A percentile compares a stretch with the other conserved stretches of the same genome.
Evolutionary conservation across 306 rosid genomes (phyloP).

Genomic region (Rosa chinensis): DNA sequence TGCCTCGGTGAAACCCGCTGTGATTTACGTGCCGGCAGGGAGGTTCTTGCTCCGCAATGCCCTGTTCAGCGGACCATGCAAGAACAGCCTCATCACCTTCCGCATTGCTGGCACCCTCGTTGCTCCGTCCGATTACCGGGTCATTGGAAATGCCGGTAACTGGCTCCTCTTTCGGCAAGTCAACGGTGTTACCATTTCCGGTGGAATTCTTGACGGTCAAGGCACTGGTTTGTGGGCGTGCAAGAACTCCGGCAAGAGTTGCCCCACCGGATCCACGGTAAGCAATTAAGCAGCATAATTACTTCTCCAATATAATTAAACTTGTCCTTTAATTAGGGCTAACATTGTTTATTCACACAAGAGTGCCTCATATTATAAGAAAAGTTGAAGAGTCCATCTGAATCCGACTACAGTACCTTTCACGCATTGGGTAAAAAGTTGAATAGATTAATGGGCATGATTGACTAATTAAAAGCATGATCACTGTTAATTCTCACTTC

Average conservation of each 20-base stretch:
- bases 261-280: constrained; percentile 59
- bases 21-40: constrained; percentile 44
- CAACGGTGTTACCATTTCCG: constrained; percentile 40
- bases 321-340: not conserved
- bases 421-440: not conserved
- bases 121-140: constrained; percentile 43
- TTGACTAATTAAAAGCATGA: not conserved
- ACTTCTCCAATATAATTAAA: not conserved
- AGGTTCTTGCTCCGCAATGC: constrained; percentile 33
- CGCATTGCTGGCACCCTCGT: constrained; percentile 43
- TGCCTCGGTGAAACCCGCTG: constrained; percentile 26
- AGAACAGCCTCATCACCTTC: constrained; percentile 29
- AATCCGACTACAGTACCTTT: not conserved
- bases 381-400: not conserved
- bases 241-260: constrained; percentile 40
- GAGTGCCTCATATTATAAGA: not conserved
- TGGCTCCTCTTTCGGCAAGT: constrained; percentile 42
- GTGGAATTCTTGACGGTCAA: constrained; percentile 49
- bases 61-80: constrained; percentile 46
- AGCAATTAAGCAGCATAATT: not conserved
- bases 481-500: not conserved
- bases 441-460: not conserved
- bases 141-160: constrained; percentile 33
- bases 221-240: constrained; percentile 51
- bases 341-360: not conserved